These are phyloP conservation scores for Eudorina sp. DNA, from an alignment of 139 green algal genomes.

Conservation along the genomic window DNA sequence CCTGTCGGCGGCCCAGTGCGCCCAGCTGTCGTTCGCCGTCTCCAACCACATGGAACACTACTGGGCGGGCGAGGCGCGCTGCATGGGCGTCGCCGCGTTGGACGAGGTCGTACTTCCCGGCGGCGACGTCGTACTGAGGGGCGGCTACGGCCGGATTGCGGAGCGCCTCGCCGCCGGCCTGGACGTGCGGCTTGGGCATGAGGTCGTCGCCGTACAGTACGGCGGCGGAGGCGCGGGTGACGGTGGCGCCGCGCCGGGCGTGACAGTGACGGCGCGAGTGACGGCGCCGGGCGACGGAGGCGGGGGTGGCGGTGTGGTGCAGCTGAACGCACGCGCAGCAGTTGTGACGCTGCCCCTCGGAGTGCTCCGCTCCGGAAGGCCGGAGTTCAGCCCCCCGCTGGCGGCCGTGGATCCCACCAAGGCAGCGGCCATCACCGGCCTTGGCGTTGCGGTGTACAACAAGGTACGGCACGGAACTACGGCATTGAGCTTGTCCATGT, in stretches of 20 bases:
- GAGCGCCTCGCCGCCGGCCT: conserved; percentile 58
- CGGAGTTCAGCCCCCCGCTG: conserved; percentile 77
- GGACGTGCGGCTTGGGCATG: conserved; percentile 61
- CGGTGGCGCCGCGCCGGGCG: conserved; percentile 4
- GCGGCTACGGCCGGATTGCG: conserved; percentile 56
- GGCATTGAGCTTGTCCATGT: too few relatives aligned
- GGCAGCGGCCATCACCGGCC: conserved; percentile 48
- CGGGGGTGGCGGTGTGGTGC: background rate
- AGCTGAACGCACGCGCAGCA: conserved; percentile 52
- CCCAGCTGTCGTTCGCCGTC: conserved; percentile 5
- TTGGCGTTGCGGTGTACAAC: conserved; percentile 76
- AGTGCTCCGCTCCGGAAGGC: conserved; percentile 61
- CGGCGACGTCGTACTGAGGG: conserved; percentile 62
- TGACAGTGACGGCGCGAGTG: conserved; percentile 12
- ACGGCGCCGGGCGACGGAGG: background rate
- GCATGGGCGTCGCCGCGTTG: conserved; percentile 38
- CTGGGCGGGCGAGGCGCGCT: conserved; percentile 31
- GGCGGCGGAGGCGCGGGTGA: background rate
- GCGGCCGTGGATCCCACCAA: conserved; percentile 59
- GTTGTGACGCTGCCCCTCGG: conserved; percentile 80
- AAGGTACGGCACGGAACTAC: conserved; percentile 65
- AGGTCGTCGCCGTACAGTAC: conserved; percentile 47
- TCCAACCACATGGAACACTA: conserved; percentile 58
- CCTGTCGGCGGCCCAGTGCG: background rate
- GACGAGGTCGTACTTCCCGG: conserved; percentile 59